A percentile compares a stretch with the other conserved stretches of the same genome.
These are phyloP conservation scores for Skeletonema tropicum DNA, from an alignment of 108 stramenopile genomes.

Conservation along the genomic window DNA sequence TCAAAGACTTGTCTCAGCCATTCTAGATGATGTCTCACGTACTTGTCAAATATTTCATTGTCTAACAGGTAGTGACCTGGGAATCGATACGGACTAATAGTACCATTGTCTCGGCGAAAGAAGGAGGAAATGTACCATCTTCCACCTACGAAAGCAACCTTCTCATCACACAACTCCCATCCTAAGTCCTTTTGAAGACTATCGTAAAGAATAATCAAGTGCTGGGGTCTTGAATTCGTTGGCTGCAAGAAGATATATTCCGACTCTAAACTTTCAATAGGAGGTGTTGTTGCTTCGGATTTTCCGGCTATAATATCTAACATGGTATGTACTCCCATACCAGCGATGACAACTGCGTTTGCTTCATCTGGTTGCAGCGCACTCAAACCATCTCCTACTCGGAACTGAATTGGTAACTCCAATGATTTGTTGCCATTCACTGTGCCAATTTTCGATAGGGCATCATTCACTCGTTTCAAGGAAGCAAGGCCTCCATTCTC, in stretches of 20 bases:
- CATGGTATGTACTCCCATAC: conserved; percentile 85
- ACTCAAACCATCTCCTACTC: conserved; percentile 68
- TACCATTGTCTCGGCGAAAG: conserved; percentile 37
- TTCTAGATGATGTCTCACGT: conserved; percentile 59
- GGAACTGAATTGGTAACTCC: conserved; percentile 62
- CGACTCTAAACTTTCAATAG: conserved; percentile 52
- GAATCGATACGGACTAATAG: conserved; percentile 18
- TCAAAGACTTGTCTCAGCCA: conserved; percentile 60
- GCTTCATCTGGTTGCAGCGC: conserved; percentile 61
- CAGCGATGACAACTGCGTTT: conserved; percentile 77
- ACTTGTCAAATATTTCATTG: conserved; percentile 39
- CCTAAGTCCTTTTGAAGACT: conserved; percentile 45
- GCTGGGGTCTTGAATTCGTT: conserved; percentile 70
- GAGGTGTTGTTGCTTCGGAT: not conserved
- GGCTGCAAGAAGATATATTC: conserved; percentile 69
- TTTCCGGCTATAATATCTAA: conserved; percentile 53
- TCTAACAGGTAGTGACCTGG: conserved; percentile 39
- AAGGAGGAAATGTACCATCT: conserved; percentile 70
- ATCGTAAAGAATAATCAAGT: conserved; percentile 69
- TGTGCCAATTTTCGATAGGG: conserved; percentile 2
- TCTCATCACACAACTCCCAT: conserved; percentile 65
- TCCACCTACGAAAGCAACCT: conserved; percentile 51
- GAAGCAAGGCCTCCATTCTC: conserved; percentile 54
- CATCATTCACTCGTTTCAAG: conserved; percentile 9
- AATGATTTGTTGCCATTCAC: not conserved